Evolutionary conservation across 495 filamentous ascomycete genomes (phyloP), one percentile per base, ranked within the genome.

Genomic region (Penicillium macrosclerotiorum): DNA sequence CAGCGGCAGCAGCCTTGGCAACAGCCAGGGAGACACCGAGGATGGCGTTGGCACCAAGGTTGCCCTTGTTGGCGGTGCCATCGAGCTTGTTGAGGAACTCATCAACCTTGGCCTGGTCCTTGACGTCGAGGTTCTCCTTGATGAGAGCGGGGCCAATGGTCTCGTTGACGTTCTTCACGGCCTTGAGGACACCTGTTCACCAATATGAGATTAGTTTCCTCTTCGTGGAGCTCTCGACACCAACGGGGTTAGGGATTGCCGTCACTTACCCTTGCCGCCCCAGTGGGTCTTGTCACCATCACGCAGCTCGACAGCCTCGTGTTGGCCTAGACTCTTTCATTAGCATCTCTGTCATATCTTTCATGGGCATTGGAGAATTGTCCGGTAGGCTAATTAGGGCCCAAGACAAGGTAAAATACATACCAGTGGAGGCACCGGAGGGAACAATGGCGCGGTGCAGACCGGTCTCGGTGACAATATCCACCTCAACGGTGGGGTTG

Each of bases 381-480:
- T n/a, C n/a, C n/a, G n/a, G n/a, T n/a, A n/a, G n/a, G n/a, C n/a
- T n/a, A n/a, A n/a, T n/a, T n/a, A n/a, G n/a, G n/a, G n/a, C n/a
- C n/a, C n/a, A n/a, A n/a, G n/a, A n/a, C n/a, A n/a, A n/a, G n/a
- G n/a, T n/a, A n/a, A n/a, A n/a, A n/a, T 31, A 81, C 82, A 60
- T 65, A 93, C 89, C 90, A 60, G 93, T 96, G 57, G 93, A 97
- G 64, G 93, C 93, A 68, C 94, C 93, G 45, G 93, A 96, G 56
- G 93, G 93, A 53, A 99, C 94, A 72, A 97, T 97, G 69, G 93
- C 93, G 65, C 94, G 90, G 83, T 97, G 91, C 30, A 99, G 84
- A 59, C 94, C 94, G 58, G 86, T 92, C 74, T 92, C 88, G 53
- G 92, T 97, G 72, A 94, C 85, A 64, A 99, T 82, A 68, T 97